phyloP scores from a whole-genome alignment of 2,329 filamentous ascomycete genomes.

The Alternaria angustiovoidea region DNA sequence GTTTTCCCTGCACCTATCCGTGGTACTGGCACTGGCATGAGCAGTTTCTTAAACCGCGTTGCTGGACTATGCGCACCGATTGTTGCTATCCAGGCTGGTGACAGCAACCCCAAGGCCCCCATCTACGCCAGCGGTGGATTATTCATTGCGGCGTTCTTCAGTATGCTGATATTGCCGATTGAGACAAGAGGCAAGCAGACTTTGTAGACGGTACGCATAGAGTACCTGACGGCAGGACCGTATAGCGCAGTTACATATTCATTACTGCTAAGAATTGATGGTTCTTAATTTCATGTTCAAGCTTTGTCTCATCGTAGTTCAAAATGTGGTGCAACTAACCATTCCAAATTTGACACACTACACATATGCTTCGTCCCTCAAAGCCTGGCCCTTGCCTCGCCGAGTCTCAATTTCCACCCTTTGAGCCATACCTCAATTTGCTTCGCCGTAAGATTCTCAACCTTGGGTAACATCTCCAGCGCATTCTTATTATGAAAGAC shows the following conservation, averaged over 20 bases:
- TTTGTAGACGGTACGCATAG: conserved; percentile 35
- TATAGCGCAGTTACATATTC: neutral
- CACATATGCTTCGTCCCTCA: neutral
- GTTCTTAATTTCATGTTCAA: neutral
- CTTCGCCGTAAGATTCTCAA: neutral
- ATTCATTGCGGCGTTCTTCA: conserved; percentile 55
- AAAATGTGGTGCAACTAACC: neutral
- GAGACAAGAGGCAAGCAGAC: conserved; percentile 55
- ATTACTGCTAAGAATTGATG: neutral
- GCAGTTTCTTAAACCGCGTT: conserved; percentile 74
- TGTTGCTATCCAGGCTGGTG: conserved; percentile 61
- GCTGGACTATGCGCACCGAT: conserved; percentile 74
- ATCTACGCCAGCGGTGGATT: conserved; percentile 55
- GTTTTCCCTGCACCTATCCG: conserved; percentile 77
- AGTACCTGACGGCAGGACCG: neutral
- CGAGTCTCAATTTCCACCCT: neutral
- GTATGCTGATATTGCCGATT: conserved; percentile 54
- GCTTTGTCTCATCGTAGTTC: neutral
- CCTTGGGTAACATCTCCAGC: neutral
- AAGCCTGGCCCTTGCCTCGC: neutral
- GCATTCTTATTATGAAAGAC: neutral
- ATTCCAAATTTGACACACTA: neutral
- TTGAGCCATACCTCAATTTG: neutral
- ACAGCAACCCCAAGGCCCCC: conserved; percentile 50
- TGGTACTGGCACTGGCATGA: conserved; percentile 76